phyloP scores from a whole-genome alignment of 2,329 filamentous ascomycete genomes.

The Fusarium citri region DNA sequence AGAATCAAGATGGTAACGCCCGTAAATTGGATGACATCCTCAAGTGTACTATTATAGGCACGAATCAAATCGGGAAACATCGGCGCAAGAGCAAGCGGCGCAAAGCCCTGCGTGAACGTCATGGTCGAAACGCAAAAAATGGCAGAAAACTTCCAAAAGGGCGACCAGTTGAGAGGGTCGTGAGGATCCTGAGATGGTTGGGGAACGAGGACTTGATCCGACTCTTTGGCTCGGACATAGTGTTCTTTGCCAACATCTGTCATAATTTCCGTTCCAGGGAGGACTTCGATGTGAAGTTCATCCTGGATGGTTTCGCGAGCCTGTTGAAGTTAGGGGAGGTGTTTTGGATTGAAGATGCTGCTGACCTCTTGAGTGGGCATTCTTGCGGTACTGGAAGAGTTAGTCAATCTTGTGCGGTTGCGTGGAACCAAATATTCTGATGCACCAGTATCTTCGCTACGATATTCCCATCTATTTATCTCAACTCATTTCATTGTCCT shows the following conservation, averaged over 20 bases:
- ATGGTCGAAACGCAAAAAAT: slow-evolving; percentile 8
- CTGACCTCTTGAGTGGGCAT: slow-evolving; percentile 9
- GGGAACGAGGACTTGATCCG: slow-evolving; percentile 30
- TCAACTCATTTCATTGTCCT: neutral
- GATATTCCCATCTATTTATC: neutral
- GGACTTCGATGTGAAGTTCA: slow-evolving; percentile 34
- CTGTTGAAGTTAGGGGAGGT: neutral
- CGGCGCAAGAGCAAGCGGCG: slow-evolving; percentile 5
- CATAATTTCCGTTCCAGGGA: slow-evolving; percentile 37
- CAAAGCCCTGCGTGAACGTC: slow-evolving; percentile 9
- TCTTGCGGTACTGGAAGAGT: neutral
- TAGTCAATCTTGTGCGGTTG: accelerated
- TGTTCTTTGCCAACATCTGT: slow-evolving; percentile 33
- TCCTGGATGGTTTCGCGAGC: slow-evolving; percentile 16
- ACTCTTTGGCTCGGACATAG: slow-evolving; percentile 27
- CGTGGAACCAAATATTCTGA: neutral
- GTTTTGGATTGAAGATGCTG: neutral
- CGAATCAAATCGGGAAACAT: slow-evolving; percentile 11
- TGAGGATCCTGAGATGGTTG: slow-evolving; percentile 18
- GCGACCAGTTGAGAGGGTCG: slow-evolving; percentile 10
- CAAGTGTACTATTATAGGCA: neutral
- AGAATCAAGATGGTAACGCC: slow-evolving; percentile 3
- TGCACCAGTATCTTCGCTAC: accelerated
- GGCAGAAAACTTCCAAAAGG: slow-evolving; percentile 10
- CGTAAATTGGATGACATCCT: slow-evolving; percentile 4